Percentiles rank a stretch among this genome's conserved stretches.
Conservation (phyloP, 805 yeast species). For the Pichia californica region DNA sequence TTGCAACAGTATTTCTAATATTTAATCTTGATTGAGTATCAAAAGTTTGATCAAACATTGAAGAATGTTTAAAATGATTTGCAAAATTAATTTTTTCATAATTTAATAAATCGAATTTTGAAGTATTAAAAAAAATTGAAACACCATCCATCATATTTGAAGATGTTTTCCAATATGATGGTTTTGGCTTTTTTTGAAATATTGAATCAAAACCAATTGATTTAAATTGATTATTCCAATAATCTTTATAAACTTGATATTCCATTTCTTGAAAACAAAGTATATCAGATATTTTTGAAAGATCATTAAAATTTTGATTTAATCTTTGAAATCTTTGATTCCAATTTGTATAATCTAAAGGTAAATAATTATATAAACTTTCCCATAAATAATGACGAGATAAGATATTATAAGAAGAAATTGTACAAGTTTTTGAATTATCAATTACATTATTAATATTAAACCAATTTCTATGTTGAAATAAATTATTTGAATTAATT, state of each 20-base stretch:
- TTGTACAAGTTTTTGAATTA: constrained; percentile 18
- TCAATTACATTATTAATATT: constrained; percentile 3
- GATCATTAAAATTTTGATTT: constrained; percentile 31
- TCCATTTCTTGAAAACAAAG: constrained; percentile 45
- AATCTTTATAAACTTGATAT: constrained; percentile 21
- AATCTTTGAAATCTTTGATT: constrained; percentile 39
- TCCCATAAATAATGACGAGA: constrained; percentile 52
- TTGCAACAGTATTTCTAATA: constrained; percentile 50
- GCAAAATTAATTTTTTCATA: constrained; percentile 30
- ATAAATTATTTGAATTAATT: constrained; percentile 17
- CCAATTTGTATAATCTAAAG: constrained; percentile 43
- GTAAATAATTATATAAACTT: constrained; percentile 46
- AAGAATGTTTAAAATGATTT: constrained; percentile 21
- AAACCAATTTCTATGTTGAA: constrained; percentile 19
- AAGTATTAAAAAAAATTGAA: constrained; percentile 44
- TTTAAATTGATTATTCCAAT: constrained; percentile 20
- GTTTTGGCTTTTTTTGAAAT: constrained; percentile 44
- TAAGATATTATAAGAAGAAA: constrained; percentile 31
- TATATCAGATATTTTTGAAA: constrained; percentile 37
- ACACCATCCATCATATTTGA: constrained; percentile 53
- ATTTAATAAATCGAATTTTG: constrained; percentile 38
- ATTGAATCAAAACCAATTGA: constrained; percentile 37
- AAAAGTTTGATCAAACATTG: constrained; percentile 27
- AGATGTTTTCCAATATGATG: constrained; percentile 45
- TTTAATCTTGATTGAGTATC: constrained; percentile 33